A percentile compares a stretch with the other conserved stretches of the same genome.
These are phyloP conservation scores for Haplosporangium sp. DNA, from an alignment of 371 early-diverging fungal species.

Conservation along the genomic window DNA sequence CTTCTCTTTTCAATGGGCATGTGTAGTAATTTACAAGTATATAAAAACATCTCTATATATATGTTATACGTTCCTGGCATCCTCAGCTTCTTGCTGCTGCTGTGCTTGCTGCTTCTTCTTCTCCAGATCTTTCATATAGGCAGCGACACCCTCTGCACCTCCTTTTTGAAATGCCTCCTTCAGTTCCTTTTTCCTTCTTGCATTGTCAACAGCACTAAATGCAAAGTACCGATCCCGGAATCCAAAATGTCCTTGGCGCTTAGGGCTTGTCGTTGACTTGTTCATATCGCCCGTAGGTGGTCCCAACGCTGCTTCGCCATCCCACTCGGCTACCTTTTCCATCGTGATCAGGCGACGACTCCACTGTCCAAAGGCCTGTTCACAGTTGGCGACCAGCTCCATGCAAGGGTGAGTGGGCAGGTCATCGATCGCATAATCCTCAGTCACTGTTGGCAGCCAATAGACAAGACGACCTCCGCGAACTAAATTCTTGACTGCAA, in stretches of 20 bases:
- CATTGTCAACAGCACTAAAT: conserved; percentile 35
- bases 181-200: conserved; percentile 48
- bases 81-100: conserved; percentile 6
- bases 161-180: conserved; percentile 47
- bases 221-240: conserved; percentile 54
- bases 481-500: conserved; percentile 83
- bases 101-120: conserved; percentile 27
- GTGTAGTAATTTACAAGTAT: too few species aligned
- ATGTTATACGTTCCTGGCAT: not conserved
- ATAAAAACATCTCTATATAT: not conserved
- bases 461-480: conserved; percentile 93
- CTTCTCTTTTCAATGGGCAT: not conserved
- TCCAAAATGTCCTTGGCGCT: conserved; percentile 44
- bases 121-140: conserved; percentile 31
- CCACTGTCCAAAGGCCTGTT: conserved; percentile 95
- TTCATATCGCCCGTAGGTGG: conserved; percentile 49
- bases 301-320: conserved; percentile 29
- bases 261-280: conserved; percentile 45
- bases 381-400: conserved; percentile 85
- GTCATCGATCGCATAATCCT: conserved; percentile 83
- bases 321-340: conserved; percentile 78
- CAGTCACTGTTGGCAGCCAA: conserved; percentile 95
- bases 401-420: conserved; percentile 89
- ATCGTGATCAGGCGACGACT: conserved; percentile 93
- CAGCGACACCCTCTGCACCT: conserved; percentile 37